phyloP scores from a whole-genome alignment of 345 rosid genomes.

The Populus alba region DNA sequence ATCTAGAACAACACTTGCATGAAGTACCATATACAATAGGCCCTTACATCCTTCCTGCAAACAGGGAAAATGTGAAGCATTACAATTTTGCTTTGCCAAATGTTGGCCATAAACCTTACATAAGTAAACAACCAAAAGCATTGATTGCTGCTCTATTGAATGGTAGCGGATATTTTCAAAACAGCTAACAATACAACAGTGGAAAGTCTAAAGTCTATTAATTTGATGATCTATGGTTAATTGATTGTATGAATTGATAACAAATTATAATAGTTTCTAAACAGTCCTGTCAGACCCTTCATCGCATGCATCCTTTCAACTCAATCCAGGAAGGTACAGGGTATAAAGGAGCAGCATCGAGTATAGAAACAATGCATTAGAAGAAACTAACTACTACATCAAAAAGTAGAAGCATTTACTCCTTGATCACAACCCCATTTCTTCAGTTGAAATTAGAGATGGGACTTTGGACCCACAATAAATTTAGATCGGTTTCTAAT shows the following conservation, averaged over 20 bases:
- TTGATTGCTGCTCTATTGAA: not conserved
- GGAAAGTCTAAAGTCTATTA: not conserved
- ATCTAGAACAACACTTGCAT: slow-evolving; percentile 89
- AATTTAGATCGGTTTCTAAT: too few relatives aligned
- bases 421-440: too few relatives aligned
- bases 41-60: slow-evolving; percentile 97
- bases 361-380: not conserved
- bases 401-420: too few relatives aligned
- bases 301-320: not conserved
- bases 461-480: too few relatives aligned
- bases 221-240: not conserved
- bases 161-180: not conserved
- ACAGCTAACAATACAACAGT: not conserved
- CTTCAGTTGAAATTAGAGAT: too few relatives aligned
- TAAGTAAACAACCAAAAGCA: not conserved
- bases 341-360: not conserved
- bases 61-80: not conserved
- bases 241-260: not conserved
- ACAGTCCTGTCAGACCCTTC: not conserved
- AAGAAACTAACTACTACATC: not conserved
- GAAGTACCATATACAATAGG: slow-evolving; percentile 91
- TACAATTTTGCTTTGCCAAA: not conserved
- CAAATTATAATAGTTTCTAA: not conserved
- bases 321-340: not conserved
- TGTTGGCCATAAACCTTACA: not conserved